These are phyloP conservation scores for Mycena sanguinolenta DNA, from an alignment of 768 basidiomycete species.

Conservation along the genomic window DNA sequence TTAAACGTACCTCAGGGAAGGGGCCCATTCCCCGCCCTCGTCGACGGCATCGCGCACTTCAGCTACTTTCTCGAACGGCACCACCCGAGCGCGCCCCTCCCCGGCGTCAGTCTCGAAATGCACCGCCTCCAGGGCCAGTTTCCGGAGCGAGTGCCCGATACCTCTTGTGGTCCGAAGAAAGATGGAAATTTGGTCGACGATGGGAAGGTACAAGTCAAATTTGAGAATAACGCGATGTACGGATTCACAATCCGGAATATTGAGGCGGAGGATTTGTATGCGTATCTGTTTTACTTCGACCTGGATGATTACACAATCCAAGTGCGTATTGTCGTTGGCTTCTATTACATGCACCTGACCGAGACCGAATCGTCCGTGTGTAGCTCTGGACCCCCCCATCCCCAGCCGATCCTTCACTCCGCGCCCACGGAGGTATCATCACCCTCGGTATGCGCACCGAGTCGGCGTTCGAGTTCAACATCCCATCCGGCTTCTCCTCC, in stretches of 20 bases:
- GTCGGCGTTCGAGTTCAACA: neutral
- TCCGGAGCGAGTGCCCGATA: neutral
- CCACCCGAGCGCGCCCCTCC: neutral
- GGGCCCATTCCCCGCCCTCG: neutral
- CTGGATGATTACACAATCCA: neutral
- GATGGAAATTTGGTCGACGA: conserved; percentile 8
- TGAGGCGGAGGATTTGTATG: neutral
- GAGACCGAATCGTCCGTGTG: neutral
- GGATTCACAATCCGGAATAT: neutral
- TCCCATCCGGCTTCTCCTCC: neutral
- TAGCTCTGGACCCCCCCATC: neutral
- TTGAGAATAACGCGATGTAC: neutral
- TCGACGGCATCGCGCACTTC: conserved; percentile 14
- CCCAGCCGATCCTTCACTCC: neutral
- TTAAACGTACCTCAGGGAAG: neutral
- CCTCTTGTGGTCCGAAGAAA: neutral
- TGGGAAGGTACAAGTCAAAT: neutral
- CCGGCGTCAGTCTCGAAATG: neutral
- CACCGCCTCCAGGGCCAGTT: neutral
- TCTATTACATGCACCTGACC: neutral
- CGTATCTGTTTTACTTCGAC: neutral
- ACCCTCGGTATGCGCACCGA: neutral
- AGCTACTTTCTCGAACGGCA: conserved; percentile 8
- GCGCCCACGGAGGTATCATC: neutral
- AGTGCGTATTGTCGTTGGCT: neutral